Evolutionary conservation across 306 rosid genomes (phyloP).

Genomic region (Lotus japonicus): DNA sequence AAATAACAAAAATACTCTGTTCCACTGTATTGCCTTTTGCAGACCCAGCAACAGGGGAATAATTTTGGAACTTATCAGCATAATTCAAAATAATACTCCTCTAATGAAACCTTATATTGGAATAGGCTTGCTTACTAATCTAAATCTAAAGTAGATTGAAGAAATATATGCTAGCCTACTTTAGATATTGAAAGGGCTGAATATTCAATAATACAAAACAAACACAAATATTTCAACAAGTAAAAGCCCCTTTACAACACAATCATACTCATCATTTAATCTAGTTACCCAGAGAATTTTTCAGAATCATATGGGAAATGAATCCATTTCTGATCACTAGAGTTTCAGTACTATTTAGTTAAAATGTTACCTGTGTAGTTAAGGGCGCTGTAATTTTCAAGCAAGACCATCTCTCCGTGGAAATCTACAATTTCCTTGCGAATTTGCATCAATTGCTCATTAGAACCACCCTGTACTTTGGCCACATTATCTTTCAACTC

Average conservation of each 20-base stretch:
- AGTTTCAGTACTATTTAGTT: neutral
- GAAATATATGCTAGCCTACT: too few relatives aligned
- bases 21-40: neutral
- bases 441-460: constrained; percentile 60
- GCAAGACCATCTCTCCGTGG: constrained; percentile 92
- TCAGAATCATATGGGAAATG: neutral
- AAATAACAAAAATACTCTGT: too few relatives aligned
- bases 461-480: constrained; percentile 46
- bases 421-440: constrained; percentile 91
- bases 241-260: neutral
- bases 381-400: constrained; percentile 83
- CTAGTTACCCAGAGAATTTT: neutral
- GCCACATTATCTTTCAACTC: constrained; percentile 85
- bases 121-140: too few relatives aligned
- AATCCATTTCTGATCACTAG: neutral
- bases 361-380: constrained; percentile 62
- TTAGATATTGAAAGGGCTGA: neutral
- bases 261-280: neutral
- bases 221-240: neutral
- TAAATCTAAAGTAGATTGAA: too few relatives aligned
- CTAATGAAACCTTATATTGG: neutral
- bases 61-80: neutral
- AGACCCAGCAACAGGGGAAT: neutral
- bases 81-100: neutral
- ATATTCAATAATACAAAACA: too few relatives aligned